Evolutionary conservation across 495 filamentous ascomycete species (phyloP).

Genomic region (Parachaetomium inaequale): DNA sequence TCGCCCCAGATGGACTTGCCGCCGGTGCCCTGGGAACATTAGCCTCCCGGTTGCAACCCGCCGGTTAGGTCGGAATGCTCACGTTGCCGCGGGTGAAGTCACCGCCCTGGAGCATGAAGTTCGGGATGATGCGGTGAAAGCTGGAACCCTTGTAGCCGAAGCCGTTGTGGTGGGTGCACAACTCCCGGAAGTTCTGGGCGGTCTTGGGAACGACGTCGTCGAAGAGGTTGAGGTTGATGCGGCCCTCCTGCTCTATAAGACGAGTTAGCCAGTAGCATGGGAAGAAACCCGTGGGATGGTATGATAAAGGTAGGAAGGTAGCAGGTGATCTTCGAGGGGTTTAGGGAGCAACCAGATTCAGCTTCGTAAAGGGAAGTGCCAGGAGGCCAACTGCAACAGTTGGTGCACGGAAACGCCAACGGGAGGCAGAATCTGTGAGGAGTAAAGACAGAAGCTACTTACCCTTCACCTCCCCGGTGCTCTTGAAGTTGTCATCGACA

Average conservation of each 20-base stretch:
- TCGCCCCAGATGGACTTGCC: slow-evolving; percentile 86
- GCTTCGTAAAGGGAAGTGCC: too few relatives aligned
- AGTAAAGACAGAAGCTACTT: slow-evolving; percentile 40
- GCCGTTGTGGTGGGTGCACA: slow-evolving; percentile 92
- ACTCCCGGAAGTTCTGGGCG: slow-evolving; percentile 86
- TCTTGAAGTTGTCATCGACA: slow-evolving; percentile 52
- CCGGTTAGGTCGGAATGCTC: slow-evolving; percentile 32
- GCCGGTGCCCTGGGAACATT: slow-evolving; percentile 62
- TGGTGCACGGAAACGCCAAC: too few relatives aligned
- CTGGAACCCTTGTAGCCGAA: slow-evolving; percentile 73
- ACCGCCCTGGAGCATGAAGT: slow-evolving; percentile 99
- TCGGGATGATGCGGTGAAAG: slow-evolving; percentile 94
- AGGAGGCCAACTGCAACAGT: too few relatives aligned
- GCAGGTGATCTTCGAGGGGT: too few relatives aligned
- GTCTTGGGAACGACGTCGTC: slow-evolving; percentile 86
- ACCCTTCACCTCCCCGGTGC: slow-evolving; percentile 58
- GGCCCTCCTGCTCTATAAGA: slow-evolving; percentile 63
- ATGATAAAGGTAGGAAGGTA: too few relatives aligned
- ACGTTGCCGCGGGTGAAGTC: slow-evolving; percentile 98
- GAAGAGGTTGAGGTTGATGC: slow-evolving; percentile 88
- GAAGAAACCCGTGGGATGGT: background rate
- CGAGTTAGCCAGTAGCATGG: slow-evolving; percentile 16
- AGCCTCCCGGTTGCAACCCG: background rate
- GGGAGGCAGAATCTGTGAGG: too few relatives aligned
- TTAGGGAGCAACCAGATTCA: too few relatives aligned